Conservation (phyloP, 768 basidiomycete genomes). For the Tricholoma sp. region DNA sequence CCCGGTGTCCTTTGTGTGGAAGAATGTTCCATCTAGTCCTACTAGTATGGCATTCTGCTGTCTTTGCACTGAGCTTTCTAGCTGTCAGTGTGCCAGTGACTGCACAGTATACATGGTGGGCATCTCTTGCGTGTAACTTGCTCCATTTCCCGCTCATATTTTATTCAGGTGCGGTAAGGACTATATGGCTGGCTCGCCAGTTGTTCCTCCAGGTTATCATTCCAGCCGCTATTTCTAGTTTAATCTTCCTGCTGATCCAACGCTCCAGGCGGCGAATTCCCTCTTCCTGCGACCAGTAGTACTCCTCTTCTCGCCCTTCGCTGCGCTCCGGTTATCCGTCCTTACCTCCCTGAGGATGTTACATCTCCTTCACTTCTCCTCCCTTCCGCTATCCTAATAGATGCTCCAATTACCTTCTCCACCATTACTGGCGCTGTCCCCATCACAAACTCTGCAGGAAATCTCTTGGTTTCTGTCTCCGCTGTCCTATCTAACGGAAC, state of each 20-base stretch:
- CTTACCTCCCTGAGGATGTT: constrained; percentile 52
- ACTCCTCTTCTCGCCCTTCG: constrained; percentile 50
- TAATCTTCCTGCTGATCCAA: neutral
- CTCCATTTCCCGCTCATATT: constrained; percentile 13
- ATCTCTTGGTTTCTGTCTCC: neutral
- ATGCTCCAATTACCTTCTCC: constrained; percentile 44
- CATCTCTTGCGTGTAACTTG: neutral
- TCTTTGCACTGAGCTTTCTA: too few species aligned
- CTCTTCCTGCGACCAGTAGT: constrained; percentile 28
- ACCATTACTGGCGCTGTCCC: constrained; percentile 42
- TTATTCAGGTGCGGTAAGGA: constrained; percentile 52
- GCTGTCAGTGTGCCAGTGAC: neutral
- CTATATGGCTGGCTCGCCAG: constrained; percentile 39
- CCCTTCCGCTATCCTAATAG: constrained; percentile 44
- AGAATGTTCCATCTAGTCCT: too few species aligned
- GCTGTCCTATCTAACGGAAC: constrained; percentile 38
- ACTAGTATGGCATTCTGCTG: too few species aligned
- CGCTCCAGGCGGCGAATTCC: constrained; percentile 39
- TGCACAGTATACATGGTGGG: constrained; percentile 15
- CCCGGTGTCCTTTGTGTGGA: too few species aligned
- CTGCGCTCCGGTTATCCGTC: constrained; percentile 53
- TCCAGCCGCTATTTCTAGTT: neutral
- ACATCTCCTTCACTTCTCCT: constrained; percentile 22
- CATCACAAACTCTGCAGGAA: constrained; percentile 26
- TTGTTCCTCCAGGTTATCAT: constrained; percentile 37